A percentile compares a stretch with the other conserved stretches of the same genome.
phyloP scores from a whole-genome alignment of 495 filamentous ascomycete genomes.

The Penicillium roqueforti region DNA sequence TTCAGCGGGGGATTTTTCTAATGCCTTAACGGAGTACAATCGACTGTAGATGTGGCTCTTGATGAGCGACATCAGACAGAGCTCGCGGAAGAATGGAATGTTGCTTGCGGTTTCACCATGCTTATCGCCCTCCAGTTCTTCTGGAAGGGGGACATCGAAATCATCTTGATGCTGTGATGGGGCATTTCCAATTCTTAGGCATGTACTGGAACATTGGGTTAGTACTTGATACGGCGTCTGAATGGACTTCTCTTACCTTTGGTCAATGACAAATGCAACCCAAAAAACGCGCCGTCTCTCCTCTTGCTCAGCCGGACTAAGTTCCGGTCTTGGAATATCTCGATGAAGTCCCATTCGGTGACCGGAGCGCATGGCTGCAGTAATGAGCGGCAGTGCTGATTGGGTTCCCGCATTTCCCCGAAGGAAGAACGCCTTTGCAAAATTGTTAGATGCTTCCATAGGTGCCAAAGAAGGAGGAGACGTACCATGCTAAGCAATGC shows the following conservation, averaged over 20 bases:
- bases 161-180: slow-evolving; percentile 92
- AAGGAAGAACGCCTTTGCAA: slow-evolving; percentile 69
- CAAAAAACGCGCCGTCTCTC: slow-evolving; percentile 95
- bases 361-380: slow-evolving; percentile 82
- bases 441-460: slow-evolving; percentile 2
- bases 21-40: slow-evolving; percentile 82
- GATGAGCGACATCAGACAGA: slow-evolving; percentile 83
- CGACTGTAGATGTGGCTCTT: slow-evolving; percentile 87
- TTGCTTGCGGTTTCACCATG: slow-evolving; percentile 68
- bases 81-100: slow-evolving; percentile 80
- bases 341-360: slow-evolving; percentile 97
- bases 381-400: slow-evolving; percentile 81
- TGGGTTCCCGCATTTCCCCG: slow-evolving; percentile 94
- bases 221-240: background rate
- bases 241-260: slow-evolving; percentile 53
- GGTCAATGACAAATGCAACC: slow-evolving; percentile 93
- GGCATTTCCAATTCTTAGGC: slow-evolving; percentile 80
- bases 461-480: background rate
- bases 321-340: slow-evolving; percentile 73
- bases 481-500: slow-evolving; percentile 83
- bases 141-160: slow-evolving; percentile 89
- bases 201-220: slow-evolving; percentile 51
- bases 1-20: slow-evolving; percentile 77
- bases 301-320: slow-evolving; percentile 79
- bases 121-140: slow-evolving; percentile 68